These are phyloP conservation scores for Suhomyces prunicola DNA, from an alignment of 805 yeast species.

Conservation along the genomic window DNA sequence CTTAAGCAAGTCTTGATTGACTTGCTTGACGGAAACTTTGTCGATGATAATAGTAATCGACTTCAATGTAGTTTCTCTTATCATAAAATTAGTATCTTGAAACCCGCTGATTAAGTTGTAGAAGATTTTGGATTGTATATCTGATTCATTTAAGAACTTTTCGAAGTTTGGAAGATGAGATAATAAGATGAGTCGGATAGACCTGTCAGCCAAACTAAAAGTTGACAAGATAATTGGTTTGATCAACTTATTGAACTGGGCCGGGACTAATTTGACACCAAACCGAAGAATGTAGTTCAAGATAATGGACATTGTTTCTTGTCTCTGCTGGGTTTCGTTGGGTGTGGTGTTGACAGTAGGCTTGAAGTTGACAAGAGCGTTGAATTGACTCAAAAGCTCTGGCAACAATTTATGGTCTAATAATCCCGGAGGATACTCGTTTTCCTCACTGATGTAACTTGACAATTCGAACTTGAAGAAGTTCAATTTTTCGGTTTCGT, in stretches of 20 bases:
- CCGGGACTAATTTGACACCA: conserved; percentile 25
- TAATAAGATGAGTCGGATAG: conserved; percentile 69
- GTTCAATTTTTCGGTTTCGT: conserved; percentile 50
- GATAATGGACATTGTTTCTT: conserved; percentile 35
- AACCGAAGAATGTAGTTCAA: conserved; percentile 41
- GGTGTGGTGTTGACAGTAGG: conserved; percentile 26
- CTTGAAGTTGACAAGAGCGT: conserved; percentile 23
- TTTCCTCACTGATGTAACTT: conserved; percentile 13
- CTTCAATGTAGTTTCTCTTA: conserved; percentile 76
- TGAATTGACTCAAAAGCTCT: conserved; percentile 52
- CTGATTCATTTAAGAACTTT: conserved; percentile 49
- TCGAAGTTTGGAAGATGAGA: conserved; percentile 57
- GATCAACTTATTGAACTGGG: conserved; percentile 39
- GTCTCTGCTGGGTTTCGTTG: conserved; percentile 29
- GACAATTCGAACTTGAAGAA: conserved; percentile 34
- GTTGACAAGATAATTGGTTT: conserved; percentile 65
- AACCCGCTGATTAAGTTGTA: conserved; percentile 74
- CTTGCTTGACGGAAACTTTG: conserved; percentile 69
- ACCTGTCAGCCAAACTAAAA: conserved; percentile 68
- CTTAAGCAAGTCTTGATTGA: conserved; percentile 81
- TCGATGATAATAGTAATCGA: conserved; percentile 60
- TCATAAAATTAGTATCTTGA: conserved; percentile 76
- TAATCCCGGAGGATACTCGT: conserved; percentile 46
- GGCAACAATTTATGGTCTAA: conserved; percentile 67
- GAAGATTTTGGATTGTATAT: conserved; percentile 68